Base-by-base conservation (phyloP, 805 yeast species). In the Schizosaccharomyces pombe region DNA sequence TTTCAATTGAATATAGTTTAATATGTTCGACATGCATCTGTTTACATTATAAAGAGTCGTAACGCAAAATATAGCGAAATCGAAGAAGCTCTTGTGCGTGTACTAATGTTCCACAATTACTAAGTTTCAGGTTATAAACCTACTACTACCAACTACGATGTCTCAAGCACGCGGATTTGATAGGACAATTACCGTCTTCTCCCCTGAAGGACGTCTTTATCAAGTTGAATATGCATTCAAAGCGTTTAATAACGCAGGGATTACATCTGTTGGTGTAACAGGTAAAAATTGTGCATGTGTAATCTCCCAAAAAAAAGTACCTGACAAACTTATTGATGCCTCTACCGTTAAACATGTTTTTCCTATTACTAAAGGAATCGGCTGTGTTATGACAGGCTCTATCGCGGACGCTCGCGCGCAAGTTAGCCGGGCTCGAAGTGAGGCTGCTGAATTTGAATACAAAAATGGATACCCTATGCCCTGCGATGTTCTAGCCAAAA, bases 201-300 rank as follows among this genome's bases (percentile, higher is more conserved):
- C 97, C 40, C 98, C 98, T 22, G 98, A 91, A 67, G 98, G 98
- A 51, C 80, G 98, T 68, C 74, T 91, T 58, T 91, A 82, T 70
- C 98, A 91, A 70, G 98, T 89, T 37, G 98, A 91, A 68, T 91
- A 91, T 65, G 98, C 97, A 4, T 87, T 87, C 73, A 87, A 91
- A 67, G 97, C 97, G 4, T 86, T 91, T 66, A 91, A 86, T 64
- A 78, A 93, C 51, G 78, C 95, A 57, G 89, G 85, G 66, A 78
- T 91, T 64, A 91, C 95, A 47, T 82, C 93, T 29, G 64, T 91
- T 56, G 97, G 87, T 16, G 75, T 91, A 58, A 77, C 82, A 53
- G 97, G 97, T 55, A 78, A 80, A 62, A 89, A 83, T 65, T 77
- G 83, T 33, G 81, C 89, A 12, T 95, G 91, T 37, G 72, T 91